phyloP scores from a whole-genome alignment of 2,329 filamentous ascomycete species.

The Coniochaeta sp. region DNA sequence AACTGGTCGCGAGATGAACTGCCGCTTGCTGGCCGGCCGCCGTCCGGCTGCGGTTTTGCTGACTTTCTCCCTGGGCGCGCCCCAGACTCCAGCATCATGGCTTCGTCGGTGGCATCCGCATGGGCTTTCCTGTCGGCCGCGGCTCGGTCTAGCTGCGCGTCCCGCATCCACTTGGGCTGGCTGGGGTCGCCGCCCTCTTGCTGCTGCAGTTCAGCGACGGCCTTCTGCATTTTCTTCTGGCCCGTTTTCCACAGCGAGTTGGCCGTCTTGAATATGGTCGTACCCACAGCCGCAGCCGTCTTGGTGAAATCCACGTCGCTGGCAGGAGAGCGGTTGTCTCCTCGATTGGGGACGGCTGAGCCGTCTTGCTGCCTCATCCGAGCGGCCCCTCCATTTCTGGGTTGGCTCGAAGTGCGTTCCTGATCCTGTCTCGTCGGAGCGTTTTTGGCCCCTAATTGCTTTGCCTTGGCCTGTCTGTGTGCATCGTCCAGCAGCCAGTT shows the following conservation, averaged over 20 bases:
- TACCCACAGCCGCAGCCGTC: constrained; percentile 74
- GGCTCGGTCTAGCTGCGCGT: constrained; percentile 45
- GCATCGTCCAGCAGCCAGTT: constrained; percentile 88
- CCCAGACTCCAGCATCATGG: constrained; percentile 69
- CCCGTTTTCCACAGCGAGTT: constrained; percentile 93
- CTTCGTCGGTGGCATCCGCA: constrained; percentile 58
- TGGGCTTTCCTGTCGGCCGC: constrained; percentile 21
- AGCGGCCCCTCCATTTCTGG: constrained; percentile 29
- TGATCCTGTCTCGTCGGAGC: constrained; percentile 18
- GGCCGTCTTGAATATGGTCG: constrained; percentile 82
- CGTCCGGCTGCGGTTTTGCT: constrained; percentile 20
- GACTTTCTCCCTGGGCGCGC: constrained; percentile 39
- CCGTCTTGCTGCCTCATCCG: constrained; percentile 27
- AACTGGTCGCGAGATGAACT: constrained; percentile 38
- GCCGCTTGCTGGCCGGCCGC: constrained; percentile 20
- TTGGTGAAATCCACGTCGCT: constrained; percentile 70
- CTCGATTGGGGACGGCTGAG: constrained; percentile 24
- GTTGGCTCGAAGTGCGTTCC: constrained; percentile 16
- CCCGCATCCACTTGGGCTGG: constrained; percentile 95
- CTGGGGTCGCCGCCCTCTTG: constrained; percentile 59
- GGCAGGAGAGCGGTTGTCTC: constrained; percentile 49
- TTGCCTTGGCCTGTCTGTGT: constrained; percentile 73
- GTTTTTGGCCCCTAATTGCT: constrained; percentile 49
- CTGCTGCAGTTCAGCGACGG: constrained; percentile 76
- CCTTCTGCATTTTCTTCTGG: constrained; percentile 87